These are phyloP conservation scores for Talinum fruticosum DNA, from an alignment of 148 eudicot genomes.

Conservation along the genomic window DNA sequence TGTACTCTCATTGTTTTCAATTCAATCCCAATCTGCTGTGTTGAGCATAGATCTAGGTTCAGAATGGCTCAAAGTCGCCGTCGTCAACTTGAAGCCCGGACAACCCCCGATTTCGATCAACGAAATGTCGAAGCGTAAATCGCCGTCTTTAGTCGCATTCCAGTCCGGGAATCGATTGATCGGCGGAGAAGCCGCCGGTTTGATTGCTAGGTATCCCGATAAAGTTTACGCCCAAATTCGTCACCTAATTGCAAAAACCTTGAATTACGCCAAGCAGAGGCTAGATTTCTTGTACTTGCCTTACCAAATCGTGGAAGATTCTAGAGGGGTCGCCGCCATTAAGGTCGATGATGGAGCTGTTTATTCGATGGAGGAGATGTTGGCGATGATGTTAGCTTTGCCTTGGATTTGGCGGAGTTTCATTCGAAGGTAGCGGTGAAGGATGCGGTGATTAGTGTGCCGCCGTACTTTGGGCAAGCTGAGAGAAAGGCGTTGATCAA, in stretches of 20 bases:
- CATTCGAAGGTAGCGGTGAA: conserved; percentile 62
- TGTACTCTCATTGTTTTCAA: conserved; percentile 29
- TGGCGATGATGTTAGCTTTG: conserved; percentile 67
- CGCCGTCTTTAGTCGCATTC: conserved; percentile 71
- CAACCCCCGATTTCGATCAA: conserved; percentile 83
- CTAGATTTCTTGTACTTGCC: conserved; percentile 51
- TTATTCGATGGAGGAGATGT: conserved; percentile 82
- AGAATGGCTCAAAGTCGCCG: conserved; percentile 91
- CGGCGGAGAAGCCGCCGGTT: conserved; percentile 80
- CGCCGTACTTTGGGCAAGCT: conserved; percentile 82
- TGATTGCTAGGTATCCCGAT: conserved; percentile 74
- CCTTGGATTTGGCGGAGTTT: conserved; percentile 62
- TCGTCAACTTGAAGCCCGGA: conserved; percentile 85
- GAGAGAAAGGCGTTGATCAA: conserved; percentile 77
- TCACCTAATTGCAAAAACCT: conserved; percentile 63
- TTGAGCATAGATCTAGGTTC: conserved; percentile 93
- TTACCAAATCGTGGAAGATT: conserved; percentile 47
- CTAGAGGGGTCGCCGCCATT: conserved; percentile 52
- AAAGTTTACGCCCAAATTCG: conserved; percentile 78
- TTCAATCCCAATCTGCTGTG: conserved; percentile 55
- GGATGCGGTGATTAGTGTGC: conserved; percentile 91
- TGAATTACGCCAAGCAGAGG: conserved; percentile 22
- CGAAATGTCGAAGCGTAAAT: conserved; percentile 94
- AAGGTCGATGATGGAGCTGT: conserved; percentile 58
- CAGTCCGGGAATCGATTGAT: conserved; percentile 61